phyloP scores from a whole-genome alignment of 148 eudicot species.

The Amaranthus palmeri region DNA sequence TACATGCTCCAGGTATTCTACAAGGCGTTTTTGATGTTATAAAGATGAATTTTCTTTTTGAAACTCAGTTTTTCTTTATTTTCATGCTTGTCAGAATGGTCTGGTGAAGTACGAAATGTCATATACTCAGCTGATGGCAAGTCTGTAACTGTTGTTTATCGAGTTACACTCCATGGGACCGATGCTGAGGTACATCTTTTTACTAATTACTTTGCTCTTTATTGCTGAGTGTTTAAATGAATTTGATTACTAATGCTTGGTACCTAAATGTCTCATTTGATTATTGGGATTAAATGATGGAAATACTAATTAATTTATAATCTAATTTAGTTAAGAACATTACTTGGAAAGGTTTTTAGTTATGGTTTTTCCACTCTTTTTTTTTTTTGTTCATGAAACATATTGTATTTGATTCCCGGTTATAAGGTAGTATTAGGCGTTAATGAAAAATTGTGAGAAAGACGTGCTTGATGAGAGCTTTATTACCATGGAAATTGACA shows the following conservation, averaged over 20 bases:
- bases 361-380: too few relatives aligned
- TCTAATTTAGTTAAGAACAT: too few relatives aligned
- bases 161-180: slow-evolving; percentile 81
- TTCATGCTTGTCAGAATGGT: slow-evolving; percentile 62
- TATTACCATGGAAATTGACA: too few relatives aligned
- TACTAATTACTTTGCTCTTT: not conserved
- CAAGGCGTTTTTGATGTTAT: not conserved
- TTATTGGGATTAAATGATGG: not conserved
- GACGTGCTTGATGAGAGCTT: too few relatives aligned
- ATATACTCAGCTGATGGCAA: slow-evolving; percentile 77
- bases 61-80: not conserved
- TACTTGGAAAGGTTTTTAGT: too few relatives aligned
- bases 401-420: too few relatives aligned
- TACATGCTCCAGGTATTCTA: slow-evolving; percentile 81
- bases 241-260: not conserved
- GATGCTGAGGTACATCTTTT: slow-evolving; percentile 72
- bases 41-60: slow-evolving; percentile 6
- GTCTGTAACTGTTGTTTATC: slow-evolving; percentile 78
- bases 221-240: not conserved
- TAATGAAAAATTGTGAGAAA: too few relatives aligned
- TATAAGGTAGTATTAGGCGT: too few relatives aligned
- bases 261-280: not conserved
- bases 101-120: slow-evolving; percentile 80
- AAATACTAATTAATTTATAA: too few relatives aligned
- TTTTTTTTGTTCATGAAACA: too few relatives aligned